Conservation (phyloP, 2,329 filamentous ascomycete species). For the Venturia nashicola region DNA sequence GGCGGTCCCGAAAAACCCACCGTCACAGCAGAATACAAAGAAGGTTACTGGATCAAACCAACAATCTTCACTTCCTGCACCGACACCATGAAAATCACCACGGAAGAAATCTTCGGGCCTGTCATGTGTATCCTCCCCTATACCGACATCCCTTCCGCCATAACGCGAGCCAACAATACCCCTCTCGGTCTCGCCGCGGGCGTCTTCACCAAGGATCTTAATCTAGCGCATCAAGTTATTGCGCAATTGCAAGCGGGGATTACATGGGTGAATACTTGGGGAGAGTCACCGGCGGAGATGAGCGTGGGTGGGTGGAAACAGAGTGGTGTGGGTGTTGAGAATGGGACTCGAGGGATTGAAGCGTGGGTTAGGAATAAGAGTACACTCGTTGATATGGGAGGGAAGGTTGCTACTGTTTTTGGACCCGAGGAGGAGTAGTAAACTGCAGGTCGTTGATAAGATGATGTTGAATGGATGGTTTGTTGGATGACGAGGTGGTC, state of each 20-base stretch:
- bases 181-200: conserved; percentile 70
- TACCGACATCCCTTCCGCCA: conserved; percentile 54
- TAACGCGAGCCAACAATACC: conserved; percentile 64
- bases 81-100: conserved; percentile 66
- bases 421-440: not conserved
- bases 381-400: conserved; percentile 72
- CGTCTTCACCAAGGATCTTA: conserved; percentile 67
- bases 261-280: conserved; percentile 89
- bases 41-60: conserved; percentile 74
- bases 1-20: conserved; percentile 52
- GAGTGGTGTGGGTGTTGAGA: conserved; percentile 80
- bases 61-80: conserved; percentile 80
- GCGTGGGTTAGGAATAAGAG: conserved; percentile 82
- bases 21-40: conserved; percentile 30
- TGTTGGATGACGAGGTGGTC: too few species aligned
- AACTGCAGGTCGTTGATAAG: too few species aligned
- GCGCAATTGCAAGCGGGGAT: conserved; percentile 68
- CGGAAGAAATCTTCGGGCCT: conserved; percentile 81
- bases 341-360: conserved; percentile 65
- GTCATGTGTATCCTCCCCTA: conserved; percentile 76
- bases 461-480: too few species aligned
- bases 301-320: conserved; percentile 85
- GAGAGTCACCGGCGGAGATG: conserved; percentile 87
- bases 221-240: conserved; percentile 59
- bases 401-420: conserved; percentile 59